Evolutionary conservation across 441 rosid species (phyloP).

Genomic region (Croton laevigatus): DNA sequence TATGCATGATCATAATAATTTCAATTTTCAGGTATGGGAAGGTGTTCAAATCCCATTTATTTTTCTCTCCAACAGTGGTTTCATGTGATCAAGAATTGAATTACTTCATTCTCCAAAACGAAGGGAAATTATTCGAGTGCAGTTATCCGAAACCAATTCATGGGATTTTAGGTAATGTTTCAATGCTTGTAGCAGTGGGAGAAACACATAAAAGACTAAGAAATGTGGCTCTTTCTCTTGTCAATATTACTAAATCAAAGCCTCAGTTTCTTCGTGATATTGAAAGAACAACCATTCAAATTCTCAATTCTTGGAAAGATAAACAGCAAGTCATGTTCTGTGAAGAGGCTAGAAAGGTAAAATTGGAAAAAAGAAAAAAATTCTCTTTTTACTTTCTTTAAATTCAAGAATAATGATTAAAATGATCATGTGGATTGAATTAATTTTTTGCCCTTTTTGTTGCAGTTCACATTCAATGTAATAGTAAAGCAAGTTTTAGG

Average conservation of each 20-base stretch:
- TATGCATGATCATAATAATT: too few relatives aligned
- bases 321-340: constrained; percentile 40
- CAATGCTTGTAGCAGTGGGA: constrained; percentile 56
- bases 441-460: constrained; percentile 2
- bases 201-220: constrained; percentile 58
- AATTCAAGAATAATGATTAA: background rate
- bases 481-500: constrained; percentile 59
- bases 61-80: constrained; percentile 52
- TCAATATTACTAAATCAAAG: constrained; percentile 43
- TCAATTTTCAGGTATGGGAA: constrained; percentile 44
- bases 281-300: constrained; percentile 33
- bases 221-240: constrained; percentile 39
- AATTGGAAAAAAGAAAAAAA: too few relatives aligned
- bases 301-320: constrained; percentile 45
- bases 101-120: constrained; percentile 54
- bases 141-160: constrained; percentile 56
- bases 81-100: constrained; percentile 55
- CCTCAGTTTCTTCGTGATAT: constrained; percentile 47
- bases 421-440: background rate
- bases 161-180: constrained; percentile 48
- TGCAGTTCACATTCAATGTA: constrained; percentile 62
- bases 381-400: background rate
- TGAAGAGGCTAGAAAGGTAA: constrained; percentile 51
- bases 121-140: constrained; percentile 52
- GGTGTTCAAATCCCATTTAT: constrained; percentile 56